phyloP scores from a whole-genome alignment of 805 yeast genomes.

The Candida pseudofarinosa region DNA sequence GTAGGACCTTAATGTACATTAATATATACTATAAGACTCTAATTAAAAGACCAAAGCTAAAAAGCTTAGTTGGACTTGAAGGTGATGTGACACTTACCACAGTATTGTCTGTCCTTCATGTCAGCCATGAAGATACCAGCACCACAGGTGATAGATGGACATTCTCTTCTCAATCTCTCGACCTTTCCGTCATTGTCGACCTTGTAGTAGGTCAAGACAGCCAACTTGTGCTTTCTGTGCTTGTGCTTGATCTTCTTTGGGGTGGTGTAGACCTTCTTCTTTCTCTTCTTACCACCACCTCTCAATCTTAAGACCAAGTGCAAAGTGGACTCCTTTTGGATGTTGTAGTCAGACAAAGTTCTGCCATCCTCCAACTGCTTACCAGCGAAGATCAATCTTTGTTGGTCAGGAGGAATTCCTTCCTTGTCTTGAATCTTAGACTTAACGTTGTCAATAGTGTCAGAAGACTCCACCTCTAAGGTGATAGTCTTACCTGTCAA shows the following conservation, averaged over 20 bases:
- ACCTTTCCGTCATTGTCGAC: slow-evolving; percentile 98
- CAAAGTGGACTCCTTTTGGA: slow-evolving; percentile 98
- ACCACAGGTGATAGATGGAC: slow-evolving; percentile 91
- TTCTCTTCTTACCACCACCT: slow-evolving; percentile 99
- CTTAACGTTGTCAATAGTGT: slow-evolving; percentile 98
- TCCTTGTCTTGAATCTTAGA: slow-evolving; percentile 99
- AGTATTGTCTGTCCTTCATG: slow-evolving; percentile 98
- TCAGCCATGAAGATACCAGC: slow-evolving; percentile 99
- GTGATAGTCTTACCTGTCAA: slow-evolving; percentile 99
- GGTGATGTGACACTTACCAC: slow-evolving; percentile 99
- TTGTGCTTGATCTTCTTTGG: slow-evolving; percentile 99
- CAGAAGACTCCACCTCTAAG: slow-evolving; percentile 98
- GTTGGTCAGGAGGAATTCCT: slow-evolving; percentile 99
- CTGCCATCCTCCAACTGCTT: slow-evolving; percentile 99
- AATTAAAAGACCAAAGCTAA: neutral
- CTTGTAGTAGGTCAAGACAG: slow-evolving; percentile 99
- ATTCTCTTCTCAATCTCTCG: slow-evolving; percentile 98
- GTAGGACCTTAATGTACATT: neutral
- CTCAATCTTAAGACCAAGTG: slow-evolving; percentile 96
- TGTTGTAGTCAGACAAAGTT: slow-evolving; percentile 98
- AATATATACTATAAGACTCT: slow-evolving; percentile 1
- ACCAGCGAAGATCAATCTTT: slow-evolving; percentile 99
- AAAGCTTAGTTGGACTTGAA: slow-evolving; percentile 46
- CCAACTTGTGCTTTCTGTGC: slow-evolving; percentile 99
- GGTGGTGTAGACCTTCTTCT: slow-evolving; percentile 99